Evolutionary conservation across 202 grass and related monocot species (phyloP).

Genomic region (Panicum virgatum): DNA sequence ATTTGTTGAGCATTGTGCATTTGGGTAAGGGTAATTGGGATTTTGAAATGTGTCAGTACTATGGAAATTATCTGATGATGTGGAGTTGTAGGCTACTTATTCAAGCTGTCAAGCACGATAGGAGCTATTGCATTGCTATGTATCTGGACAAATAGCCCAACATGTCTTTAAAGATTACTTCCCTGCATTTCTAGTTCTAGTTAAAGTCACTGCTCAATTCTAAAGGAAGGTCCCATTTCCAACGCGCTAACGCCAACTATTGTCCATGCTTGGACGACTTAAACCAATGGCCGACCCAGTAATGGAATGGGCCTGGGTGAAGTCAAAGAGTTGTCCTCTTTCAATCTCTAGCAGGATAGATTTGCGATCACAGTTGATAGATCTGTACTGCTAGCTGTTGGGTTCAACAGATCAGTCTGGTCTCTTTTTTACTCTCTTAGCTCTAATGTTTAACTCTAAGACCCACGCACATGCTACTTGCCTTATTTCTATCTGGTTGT

Average conservation of each 20-base stretch:
- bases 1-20: constrained; percentile 1
- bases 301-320: no score
- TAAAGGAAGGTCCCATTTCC: neutral
- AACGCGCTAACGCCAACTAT: neutral
- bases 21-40: neutral
- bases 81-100: neutral
- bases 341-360: no score
- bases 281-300: no score
- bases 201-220: neutral
- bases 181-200: neutral
- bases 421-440: no score
- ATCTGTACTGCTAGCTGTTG: no score
- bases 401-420: no score
- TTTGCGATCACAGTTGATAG: no score
- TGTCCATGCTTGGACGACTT: neutral
- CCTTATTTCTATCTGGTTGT: no score
- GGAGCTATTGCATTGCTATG: neutral
- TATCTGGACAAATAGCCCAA: neutral
- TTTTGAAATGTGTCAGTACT: neutral
- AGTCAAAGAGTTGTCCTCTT: no score
- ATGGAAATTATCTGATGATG: neutral
- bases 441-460: no score
- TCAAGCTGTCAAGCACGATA: neutral
- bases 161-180: neutral
- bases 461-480: no score